Evolutionary conservation across 2,329 filamentous ascomycete species (phyloP), one percentile per base, ranked within the genome.

Genomic region (Diaporthe vexans): DNA sequence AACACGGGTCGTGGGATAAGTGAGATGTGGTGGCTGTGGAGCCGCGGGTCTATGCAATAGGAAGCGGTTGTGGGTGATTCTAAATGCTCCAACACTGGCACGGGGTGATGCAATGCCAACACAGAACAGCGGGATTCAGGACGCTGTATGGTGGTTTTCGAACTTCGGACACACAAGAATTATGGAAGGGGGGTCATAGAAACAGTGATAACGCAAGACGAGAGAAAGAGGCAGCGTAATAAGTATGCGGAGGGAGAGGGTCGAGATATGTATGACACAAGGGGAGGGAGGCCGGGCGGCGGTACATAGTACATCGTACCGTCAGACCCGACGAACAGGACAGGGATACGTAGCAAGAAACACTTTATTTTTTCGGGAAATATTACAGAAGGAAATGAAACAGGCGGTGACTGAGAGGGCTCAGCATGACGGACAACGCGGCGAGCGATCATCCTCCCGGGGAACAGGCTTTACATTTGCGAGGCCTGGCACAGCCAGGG

Each of bases 251-350:
- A 72, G 56, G 73, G 69, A 43, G 72, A 71, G 26, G 54, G 72
- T 71, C 72, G 71, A 71, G 73, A 76, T 76, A 76, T 74, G 74
- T 76, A 76, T 68, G 74, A 72, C 73, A 76, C 72, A 72, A 71
- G 54, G 48, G 54, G 54, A 74, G 71, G 56, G 70, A 69, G 61
- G 56, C 46, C 63, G 71, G 48, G 56, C 68, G 70, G 63, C 72
- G 70, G 73, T 58, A 67, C 63, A 68, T 68, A 33, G 63, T 63
- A 58, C 46, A 73, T 68, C 26, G 73, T 61, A 73, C 70, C 63
- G 56, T 71, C 54, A 51, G 74, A 68, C 59, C 48, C 68, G 33
- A 65, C 73, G 61, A 61, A 74, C 68, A 71, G 54, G 58, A 56
- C 72, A 72, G 51, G 35, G 74, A 58, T 75, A 74, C 72, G 67